These are phyloP conservation scores for Pinus tabuliformis DNA, from an alignment of 75 land plant species.

Conservation along the genomic window DNA sequence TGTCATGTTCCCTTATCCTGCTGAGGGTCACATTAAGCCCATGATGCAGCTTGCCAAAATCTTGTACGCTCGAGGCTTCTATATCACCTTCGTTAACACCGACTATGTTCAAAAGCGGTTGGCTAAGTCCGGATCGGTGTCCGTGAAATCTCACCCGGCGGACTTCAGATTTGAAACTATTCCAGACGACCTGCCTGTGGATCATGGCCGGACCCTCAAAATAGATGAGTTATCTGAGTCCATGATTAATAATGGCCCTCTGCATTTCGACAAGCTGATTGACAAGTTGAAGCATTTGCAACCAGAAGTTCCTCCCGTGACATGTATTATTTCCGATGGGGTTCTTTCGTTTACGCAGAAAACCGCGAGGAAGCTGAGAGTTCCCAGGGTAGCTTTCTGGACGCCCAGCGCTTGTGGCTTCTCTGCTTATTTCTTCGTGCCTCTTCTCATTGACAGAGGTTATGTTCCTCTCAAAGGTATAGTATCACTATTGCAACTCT, in stretches of 20 bases:
- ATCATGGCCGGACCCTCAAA: conserved; percentile 19
- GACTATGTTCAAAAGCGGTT: conserved; percentile 22
- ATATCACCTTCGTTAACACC: conserved; percentile 47
- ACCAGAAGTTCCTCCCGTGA: conserved; percentile 24
- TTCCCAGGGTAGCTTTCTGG: conserved; percentile 38
- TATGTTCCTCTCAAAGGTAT: conserved; percentile 44
- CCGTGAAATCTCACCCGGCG: neutral
- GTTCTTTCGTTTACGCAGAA: conserved; percentile 30
- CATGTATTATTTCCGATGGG: conserved; percentile 40
- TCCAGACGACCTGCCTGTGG: conserved; percentile 24
- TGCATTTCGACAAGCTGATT: conserved; percentile 19
- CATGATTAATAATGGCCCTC: neutral
- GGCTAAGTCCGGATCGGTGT: conserved; percentile 1
- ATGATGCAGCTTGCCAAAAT: conserved; percentile 35
- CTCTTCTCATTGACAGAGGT: conserved; percentile 18
- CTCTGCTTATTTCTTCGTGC: conserved; percentile 15
- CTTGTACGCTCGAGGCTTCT: conserved; percentile 21
- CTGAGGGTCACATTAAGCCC: conserved; percentile 43
- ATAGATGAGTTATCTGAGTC: conserved; percentile 22
- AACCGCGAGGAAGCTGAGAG: conserved; percentile 31
- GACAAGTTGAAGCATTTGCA: conserved; percentile 4
- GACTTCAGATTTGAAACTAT: conserved; percentile 20
- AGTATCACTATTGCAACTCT: too few species aligned
- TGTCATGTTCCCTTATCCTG: conserved; percentile 32
- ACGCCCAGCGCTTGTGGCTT: conserved; percentile 51